Conservation (phyloP, 371 early-diverging fungal species). For the Saksenaea vasiformis region DNA sequence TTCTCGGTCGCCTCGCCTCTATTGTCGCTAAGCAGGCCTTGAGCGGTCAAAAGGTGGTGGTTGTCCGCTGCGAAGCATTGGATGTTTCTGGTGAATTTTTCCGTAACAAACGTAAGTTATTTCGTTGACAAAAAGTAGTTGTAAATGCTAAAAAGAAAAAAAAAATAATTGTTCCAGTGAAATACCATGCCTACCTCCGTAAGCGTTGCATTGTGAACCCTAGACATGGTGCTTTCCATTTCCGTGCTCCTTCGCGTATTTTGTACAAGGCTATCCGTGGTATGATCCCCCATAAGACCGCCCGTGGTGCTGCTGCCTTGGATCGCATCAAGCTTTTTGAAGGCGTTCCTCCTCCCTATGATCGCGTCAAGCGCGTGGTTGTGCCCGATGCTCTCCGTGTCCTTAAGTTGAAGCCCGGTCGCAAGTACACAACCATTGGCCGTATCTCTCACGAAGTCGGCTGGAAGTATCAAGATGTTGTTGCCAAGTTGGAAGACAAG, state of each 20-base stretch:
- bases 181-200: constrained; percentile 95
- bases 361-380: constrained; percentile 94
- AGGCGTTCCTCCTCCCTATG: constrained; percentile 98
- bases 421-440: constrained; percentile 95
- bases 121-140: neutral
- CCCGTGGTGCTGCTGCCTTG: constrained; percentile 96
- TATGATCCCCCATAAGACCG: constrained; percentile 99
- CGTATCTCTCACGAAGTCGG: constrained; percentile 96
- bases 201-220: constrained; percentile 99
- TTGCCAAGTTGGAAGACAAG: constrained; percentile 94
- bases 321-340: constrained; percentile 98
- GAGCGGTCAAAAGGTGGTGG: constrained; percentile 95
- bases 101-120: constrained; percentile 92
- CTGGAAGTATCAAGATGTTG: constrained; percentile 98
- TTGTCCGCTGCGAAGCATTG: constrained; percentile 97
- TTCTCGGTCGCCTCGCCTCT: constrained; percentile 98
- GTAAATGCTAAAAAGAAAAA: constrained; percentile 3
- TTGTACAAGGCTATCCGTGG: constrained; percentile 97
- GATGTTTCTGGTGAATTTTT: constrained; percentile 98
- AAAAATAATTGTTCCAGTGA: constrained; percentile 54
- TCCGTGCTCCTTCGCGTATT: constrained; percentile 98
- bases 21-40: constrained; percentile 98
- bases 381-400: constrained; percentile 97
- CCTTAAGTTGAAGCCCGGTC: constrained; percentile 92
- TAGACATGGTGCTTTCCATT: constrained; percentile 97